phyloP scores from a whole-genome alignment of 108 stramenopile species.

The Nitzschia inconspicua region DNA sequence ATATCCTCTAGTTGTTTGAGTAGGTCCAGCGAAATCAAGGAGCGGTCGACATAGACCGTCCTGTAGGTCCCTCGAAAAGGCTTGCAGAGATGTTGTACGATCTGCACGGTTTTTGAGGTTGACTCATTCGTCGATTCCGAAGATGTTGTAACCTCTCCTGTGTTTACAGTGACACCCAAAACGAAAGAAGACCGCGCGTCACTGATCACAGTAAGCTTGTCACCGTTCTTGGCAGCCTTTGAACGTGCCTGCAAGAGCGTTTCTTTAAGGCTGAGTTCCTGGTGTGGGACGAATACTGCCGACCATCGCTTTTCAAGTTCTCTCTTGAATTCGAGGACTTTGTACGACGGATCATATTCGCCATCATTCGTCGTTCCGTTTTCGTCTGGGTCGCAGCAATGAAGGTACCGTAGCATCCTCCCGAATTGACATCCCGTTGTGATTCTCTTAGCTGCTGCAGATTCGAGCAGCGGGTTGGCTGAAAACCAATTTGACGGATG shows the following conservation, averaged over 20 bases:
- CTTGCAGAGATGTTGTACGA: neutral
- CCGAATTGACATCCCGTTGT: neutral
- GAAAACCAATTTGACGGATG: neutral
- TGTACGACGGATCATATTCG: neutral
- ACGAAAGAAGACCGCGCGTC: neutral
- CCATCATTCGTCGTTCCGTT: neutral
- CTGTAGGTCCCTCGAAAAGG: neutral
- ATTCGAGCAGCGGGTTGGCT: neutral
- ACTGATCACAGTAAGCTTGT: slow-evolving; percentile 2
- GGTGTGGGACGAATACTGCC: neutral
- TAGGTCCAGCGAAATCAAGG: neutral
- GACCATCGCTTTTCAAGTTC: neutral
- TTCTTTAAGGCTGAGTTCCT: slow-evolving; percentile 6
- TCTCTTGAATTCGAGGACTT: neutral
- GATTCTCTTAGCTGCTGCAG: neutral
- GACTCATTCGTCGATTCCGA: neutral
- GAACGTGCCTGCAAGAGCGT: neutral
- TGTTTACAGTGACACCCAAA: neutral
- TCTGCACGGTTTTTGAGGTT: neutral
- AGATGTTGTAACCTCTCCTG: neutral
- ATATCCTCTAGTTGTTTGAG: slow-evolving; percentile 3
- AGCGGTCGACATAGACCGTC: slow-evolving; percentile 8
- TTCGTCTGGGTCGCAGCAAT: neutral
- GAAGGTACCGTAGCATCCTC: neutral
- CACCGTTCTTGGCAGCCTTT: neutral